Evolutionary conservation across 352 stramenopile genomes (phyloP), one percentile per base, ranked within the genome.

Genomic region (Globisporangium megalacanthum): DNA sequence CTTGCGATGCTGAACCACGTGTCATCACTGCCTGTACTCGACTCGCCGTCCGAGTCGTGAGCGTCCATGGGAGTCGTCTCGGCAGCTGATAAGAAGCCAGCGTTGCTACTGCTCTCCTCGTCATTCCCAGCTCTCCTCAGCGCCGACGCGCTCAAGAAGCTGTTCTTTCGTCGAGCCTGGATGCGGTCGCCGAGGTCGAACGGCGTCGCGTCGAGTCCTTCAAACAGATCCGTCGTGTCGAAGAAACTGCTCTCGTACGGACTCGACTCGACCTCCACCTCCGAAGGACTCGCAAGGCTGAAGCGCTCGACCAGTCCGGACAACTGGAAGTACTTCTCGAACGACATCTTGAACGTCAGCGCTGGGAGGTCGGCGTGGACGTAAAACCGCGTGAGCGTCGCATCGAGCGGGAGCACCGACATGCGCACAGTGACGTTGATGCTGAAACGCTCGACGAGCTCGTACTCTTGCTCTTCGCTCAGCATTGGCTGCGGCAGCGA

Each of bases 1-100:
- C 78, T 91, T 14, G 82, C 75, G 50, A 95, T 89, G 45, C 86
- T 95, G 61, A 95, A 95, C 86, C 86, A 95, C 0, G 86, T 94
- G 49, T 95, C 86, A 55, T 95, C 86, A 72, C 86, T 95, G 35
- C 79, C 77, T 46, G 83, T 79, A 58, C 83, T 89, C 20, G 83
- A 92, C 29, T 82, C 69, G 52, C 63, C 69, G 41, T 89, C 83
- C 0, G 69, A 84, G 29, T 86, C 75, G 19, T 44, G 55, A 52
- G 54, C 42, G 56, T 61, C 67, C 56, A 72, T 60, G 53, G 72
- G 51, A 47, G 54, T 31, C 13, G 25, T 53, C 56, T 63, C 45
- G 36, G 59, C 65, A 37, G 52, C 33, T 17, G 64, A 58, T 13
- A 62, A 29, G 36, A 51, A 41, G 6, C 25, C 25, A 29, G 49